Conservation (phyloP, 768 basidiomycete species). For the Sarcomyxa edulis region DNA sequence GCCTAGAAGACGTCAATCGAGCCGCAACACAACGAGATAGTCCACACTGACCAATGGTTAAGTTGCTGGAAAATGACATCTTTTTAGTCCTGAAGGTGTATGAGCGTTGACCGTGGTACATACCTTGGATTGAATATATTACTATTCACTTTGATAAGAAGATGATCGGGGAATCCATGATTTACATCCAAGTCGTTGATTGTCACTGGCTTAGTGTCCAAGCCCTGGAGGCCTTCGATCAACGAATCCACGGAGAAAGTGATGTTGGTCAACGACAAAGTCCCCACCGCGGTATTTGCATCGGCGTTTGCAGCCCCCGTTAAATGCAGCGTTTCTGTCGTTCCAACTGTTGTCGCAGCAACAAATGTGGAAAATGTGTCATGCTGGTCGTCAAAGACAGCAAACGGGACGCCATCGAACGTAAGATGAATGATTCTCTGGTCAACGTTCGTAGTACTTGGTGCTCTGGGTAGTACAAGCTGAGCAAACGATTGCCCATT, state of each 20-base stretch:
- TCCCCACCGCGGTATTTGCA: constrained; percentile 61
- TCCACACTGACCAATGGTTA: constrained; percentile 33
- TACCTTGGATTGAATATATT: constrained; percentile 64
- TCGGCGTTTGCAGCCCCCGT: constrained; percentile 52
- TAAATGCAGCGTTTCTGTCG: constrained; percentile 39
- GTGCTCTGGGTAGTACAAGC: constrained; percentile 51
- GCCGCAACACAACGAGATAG: background rate
- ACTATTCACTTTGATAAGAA: constrained; percentile 63
- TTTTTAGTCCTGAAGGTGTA: too few relatives aligned
- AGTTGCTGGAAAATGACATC: constrained; percentile 25
- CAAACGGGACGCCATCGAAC: constrained; percentile 57
- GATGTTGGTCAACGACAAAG: constrained; percentile 52
- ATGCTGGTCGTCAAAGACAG: constrained; percentile 43
- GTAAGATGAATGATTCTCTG: constrained; percentile 54
- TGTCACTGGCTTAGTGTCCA: constrained; percentile 50
- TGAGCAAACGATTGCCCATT: constrained; percentile 53
- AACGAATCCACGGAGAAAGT: constrained; percentile 52
- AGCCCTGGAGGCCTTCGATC: constrained; percentile 61
- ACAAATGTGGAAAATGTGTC: constrained; percentile 56
- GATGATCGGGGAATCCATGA: constrained; percentile 58
- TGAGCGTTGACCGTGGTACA: constrained; percentile 14
- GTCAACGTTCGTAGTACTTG: constrained; percentile 56
- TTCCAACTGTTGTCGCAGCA: constrained; percentile 50
- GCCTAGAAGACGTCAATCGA: constrained; percentile 34
- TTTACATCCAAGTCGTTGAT: constrained; percentile 60